Base-by-base conservation (phyloP, 176 grass and related monocot genomes). In the Elymus sibiricus region DNA sequence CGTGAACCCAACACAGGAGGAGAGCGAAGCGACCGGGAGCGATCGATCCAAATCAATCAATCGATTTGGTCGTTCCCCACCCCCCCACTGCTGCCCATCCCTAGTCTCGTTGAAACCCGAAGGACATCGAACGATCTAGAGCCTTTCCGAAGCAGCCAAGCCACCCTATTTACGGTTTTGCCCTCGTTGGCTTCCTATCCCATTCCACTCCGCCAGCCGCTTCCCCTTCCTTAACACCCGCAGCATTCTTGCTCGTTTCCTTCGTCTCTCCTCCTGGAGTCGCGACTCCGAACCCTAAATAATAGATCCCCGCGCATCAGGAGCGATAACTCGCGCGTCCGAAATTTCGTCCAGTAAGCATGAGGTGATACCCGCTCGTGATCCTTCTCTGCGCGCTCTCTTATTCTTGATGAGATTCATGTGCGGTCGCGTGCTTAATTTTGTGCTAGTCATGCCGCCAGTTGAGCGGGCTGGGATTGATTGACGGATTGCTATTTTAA, bases 41-140 rank as follows among this genome's bases (percentile, higher is more conserved):
- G n/a, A n/a, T n/a, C n/a, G n/a, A n/a, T n/a, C n/a, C n/a, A n/a
- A n/a, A n/a, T n/a, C n/a, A n/a, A n/a, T n/a, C n/a, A n/a, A n/a
- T n/a, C n/a, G n/a, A n/a, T n/a, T n/a, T n/a, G n/a, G n/a, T n/a
- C n/a, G n/a, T n/a, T n/a, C n/a, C n/a, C n/a, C n/a, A n/a, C n/a
- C n/a, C n/a, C n/a, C n/a, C n/a, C n/a, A n/a, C n/a, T n/a, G n/a
- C n/a, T n/a, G n/a, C n/a, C n/a, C n/a, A n/a, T n/a, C n/a, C n/a
- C n/a, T n/a, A n/a, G n/a, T 42, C 40, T 42, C 0, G 2, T 42
- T 42, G 40, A 42, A 42, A 28, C 79, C 2, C 3, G 74, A 90
- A 87, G 56, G 65, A 64, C 63, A 79, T 11, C 11, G 89, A 90
- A 87, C 4, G 31, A 83, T 90, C 84, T 74, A 87, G 79, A 83